phyloP scores from a whole-genome alignment of 169 alveolate species.

The Plasmodium coatneyi region DNA sequence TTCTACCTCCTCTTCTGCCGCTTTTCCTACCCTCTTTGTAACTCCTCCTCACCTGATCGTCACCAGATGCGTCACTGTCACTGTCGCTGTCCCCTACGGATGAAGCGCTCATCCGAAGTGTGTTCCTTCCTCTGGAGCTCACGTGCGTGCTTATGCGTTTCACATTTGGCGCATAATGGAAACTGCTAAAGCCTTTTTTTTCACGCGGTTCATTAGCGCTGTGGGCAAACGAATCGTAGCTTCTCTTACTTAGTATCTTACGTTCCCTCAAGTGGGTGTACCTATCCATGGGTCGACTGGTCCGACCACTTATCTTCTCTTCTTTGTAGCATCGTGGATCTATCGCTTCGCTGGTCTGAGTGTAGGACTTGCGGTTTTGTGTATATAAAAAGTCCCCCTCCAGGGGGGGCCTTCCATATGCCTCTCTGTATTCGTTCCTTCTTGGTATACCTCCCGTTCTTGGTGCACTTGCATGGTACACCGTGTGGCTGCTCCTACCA shows the following conservation, averaged over 20 bases:
- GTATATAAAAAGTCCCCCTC: background rate
- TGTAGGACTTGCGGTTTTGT: background rate
- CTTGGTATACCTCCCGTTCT: background rate
- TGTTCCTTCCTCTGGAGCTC: background rate
- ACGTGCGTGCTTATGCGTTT: background rate
- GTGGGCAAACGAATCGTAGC: conserved; percentile 8
- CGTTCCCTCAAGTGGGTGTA: background rate
- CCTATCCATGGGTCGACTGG: background rate
- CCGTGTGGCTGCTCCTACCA: background rate
- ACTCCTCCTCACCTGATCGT: background rate
- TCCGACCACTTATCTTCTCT: background rate
- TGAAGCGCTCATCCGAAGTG: background rate
- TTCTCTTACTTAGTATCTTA: background rate
- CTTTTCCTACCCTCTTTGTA: conserved; percentile 5
- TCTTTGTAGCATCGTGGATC: background rate
- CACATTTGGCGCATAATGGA: background rate
- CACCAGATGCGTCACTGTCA: background rate
- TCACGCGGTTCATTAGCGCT: background rate
- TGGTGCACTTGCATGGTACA: background rate
- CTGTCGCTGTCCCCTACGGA: background rate
- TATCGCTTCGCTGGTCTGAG: background rate
- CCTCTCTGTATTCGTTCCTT: background rate
- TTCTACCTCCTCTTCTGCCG: background rate
- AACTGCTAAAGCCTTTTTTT: background rate
- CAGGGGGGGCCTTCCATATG: background rate